Percentiles rank a stretch among this genome's conserved stretches.
These are phyloP conservation scores for Gracilaria domingensis DNA, from an alignment of 23 red algal genomes.

Conservation along the genomic window DNA sequence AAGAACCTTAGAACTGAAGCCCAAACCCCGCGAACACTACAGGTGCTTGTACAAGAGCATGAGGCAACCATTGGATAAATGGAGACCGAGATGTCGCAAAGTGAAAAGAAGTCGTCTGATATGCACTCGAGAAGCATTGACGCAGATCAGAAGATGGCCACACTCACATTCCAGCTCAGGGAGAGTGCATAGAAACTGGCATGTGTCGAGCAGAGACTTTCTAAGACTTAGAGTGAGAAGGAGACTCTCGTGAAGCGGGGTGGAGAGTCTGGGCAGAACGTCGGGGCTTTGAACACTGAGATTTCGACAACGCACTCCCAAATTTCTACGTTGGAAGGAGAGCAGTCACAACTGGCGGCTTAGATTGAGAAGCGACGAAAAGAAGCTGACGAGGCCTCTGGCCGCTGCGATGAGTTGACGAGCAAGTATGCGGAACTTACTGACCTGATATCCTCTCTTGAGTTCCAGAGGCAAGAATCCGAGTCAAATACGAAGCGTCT, in stretches of 20 bases:
- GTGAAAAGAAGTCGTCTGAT: conserved; percentile 8
- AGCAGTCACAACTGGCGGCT: not conserved
- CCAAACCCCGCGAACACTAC: not conserved
- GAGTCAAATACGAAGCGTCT: not conserved
- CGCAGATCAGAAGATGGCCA: conserved; percentile 24
- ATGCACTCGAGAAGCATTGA: conserved; percentile 41
- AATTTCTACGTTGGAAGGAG: not conserved
- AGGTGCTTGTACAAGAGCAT: conserved; percentile 7
- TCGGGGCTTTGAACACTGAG: not conserved
- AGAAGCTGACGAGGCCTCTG: not conserved
- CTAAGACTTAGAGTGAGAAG: not conserved
- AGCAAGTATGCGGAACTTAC: conserved; percentile 6
- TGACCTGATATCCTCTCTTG: conserved; percentile 3
- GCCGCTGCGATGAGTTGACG: conserved; percentile 19
- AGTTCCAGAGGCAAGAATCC: not conserved
- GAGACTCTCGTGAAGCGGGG: not conserved
- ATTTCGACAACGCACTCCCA: not conserved
- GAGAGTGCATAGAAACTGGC: not conserved
- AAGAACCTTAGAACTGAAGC: conserved; percentile 10
- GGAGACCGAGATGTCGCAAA: conserved; percentile 16
- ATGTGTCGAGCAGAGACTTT: not conserved
- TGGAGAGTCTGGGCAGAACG: not conserved
- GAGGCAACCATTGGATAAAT: conserved; percentile 17
- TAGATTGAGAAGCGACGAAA: not conserved
- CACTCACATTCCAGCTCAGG: conserved; percentile 10